Conservation (phyloP, 306 rosid genomes). For the Sophora flavescens region DNA sequence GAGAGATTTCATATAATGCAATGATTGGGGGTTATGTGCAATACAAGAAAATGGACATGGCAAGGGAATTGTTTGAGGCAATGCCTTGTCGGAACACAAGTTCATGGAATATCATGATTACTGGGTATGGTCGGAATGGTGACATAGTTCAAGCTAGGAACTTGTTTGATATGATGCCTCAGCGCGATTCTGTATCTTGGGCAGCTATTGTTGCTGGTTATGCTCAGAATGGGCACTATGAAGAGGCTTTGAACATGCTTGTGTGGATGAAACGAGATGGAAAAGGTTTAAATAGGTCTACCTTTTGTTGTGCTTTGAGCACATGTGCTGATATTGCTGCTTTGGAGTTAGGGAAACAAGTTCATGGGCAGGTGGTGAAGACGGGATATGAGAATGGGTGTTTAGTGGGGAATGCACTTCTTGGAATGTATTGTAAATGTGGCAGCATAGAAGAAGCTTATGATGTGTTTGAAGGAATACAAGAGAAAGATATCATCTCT, state of each 20-base stretch:
- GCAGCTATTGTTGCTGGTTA: constrained; percentile 82
- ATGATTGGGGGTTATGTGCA: constrained; percentile 84
- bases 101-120: constrained; percentile 86
- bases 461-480: constrained; percentile 68
- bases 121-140: constrained; percentile 76
- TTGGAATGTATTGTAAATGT: constrained; percentile 84
- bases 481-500: constrained; percentile 79
- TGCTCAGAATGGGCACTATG: constrained; percentile 76
- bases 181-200: constrained; percentile 83
- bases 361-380: constrained; percentile 73
- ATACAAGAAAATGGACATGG: constrained; percentile 66
- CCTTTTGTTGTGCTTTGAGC: constrained; percentile 77
- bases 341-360: constrained; percentile 82
- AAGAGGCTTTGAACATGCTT: constrained; percentile 77
- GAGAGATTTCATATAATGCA: constrained; percentile 74
- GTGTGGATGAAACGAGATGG: constrained; percentile 73
- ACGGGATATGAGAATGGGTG: constrained; percentile 75
- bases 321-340: constrained; percentile 86
- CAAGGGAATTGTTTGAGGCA: constrained; percentile 68
- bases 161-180: constrained; percentile 77
- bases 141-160: constrained; percentile 65
- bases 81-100: constrained; percentile 76
- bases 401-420: constrained; percentile 87
- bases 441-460: constrained; percentile 80
- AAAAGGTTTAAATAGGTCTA: constrained; percentile 65